A percentile compares a stretch with the other conserved stretches of the same genome.
Conservation (phyloP, 1,139 yeast species). For the Yamadazyma atmosphaerica region DNA sequence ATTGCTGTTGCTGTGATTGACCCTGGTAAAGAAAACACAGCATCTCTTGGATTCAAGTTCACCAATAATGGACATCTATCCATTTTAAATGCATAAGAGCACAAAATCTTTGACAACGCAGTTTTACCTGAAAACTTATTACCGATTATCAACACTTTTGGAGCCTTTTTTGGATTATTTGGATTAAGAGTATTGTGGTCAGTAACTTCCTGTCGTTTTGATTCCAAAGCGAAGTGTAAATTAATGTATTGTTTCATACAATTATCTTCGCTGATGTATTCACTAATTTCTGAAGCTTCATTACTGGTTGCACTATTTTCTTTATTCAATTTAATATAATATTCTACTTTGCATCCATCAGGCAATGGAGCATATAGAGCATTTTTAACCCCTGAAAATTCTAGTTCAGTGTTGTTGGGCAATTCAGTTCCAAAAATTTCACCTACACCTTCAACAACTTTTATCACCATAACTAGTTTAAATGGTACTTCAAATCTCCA, state of each 20-base stretch:
- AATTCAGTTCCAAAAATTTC: conserved; percentile 94
- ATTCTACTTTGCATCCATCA: conserved; percentile 51
- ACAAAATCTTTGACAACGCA: conserved; percentile 63
- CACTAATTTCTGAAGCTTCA: conserved; percentile 42
- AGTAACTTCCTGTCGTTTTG: conserved; percentile 44
- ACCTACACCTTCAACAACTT: conserved; percentile 67
- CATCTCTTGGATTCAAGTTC: conserved; percentile 81
- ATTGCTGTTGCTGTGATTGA: conserved; percentile 82
- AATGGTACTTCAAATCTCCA: conserved; percentile 83
- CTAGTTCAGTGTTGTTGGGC: conserved; percentile 67
- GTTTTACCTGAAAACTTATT: conserved; percentile 77
- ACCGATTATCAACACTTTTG: conserved; percentile 76
- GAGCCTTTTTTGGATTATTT: conserved; percentile 39
- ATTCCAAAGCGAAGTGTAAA: conserved; percentile 76
- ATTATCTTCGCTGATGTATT: conserved; percentile 71
- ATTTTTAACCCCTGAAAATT: conserved; percentile 56
- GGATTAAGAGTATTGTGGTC: conserved; percentile 25
- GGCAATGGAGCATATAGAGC: conserved; percentile 60
- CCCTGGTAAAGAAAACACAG: conserved; percentile 82
- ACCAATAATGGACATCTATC: conserved; percentile 65
- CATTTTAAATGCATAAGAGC: conserved; percentile 76
- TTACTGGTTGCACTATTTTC: conserved; percentile 35
- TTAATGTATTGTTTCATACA: conserved; percentile 64
- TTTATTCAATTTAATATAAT: conserved; percentile 47
- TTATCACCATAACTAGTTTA: conserved; percentile 55